Base-by-base conservation (phyloP, 2,329 filamentous ascomycete genomes). In the Trichoderma pleuroti region DNA sequence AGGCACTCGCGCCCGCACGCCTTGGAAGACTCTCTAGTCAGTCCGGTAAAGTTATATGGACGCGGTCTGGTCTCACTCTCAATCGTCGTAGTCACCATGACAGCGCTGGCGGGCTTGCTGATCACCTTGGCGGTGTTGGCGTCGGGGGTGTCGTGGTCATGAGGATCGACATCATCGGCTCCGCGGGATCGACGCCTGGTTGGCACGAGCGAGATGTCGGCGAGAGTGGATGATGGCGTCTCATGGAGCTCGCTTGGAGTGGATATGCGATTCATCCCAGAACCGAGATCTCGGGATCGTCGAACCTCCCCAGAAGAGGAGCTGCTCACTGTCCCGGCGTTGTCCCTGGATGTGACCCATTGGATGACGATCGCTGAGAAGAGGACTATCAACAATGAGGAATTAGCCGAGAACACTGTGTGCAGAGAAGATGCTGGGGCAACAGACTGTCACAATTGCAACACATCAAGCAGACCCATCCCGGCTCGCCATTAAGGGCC, bases 401-500 rank as follows among this genome's bases (percentile, higher is more conserved):
- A 39, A 8, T 42, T 42, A 28, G 39, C 8, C 24, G 39, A 59
- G 39, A 18, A 24, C 42, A 21, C 14, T 42, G 18, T 42, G 16
- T 46, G 4, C 11, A 60, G 46, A 63, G 8, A n/a, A 26, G 30
- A 30, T 30, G 39, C 42, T 54, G 16, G 32, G 21, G 71, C 34
- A 30, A 79, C 83, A 75, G 78, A 88, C 88, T 85, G 76, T 91
- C 89, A 72, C 84, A 83, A 75, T 90, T 91, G 76, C 89, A 91
- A 75, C 87, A 88, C 81, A 90, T 88, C 5, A 91, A 82, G 73
- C 88, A 91, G 3, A 91, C 84, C 88, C 88, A 91, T 4, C 86
- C 88, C 2, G 86, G 88, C 75, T 91, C 88, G 14, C 88, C 88
- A 28, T 87, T 79, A 2, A 91, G 82, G 1, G 82, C 83, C 82